These are phyloP conservation scores for Udeniomyces megalosporus DNA, from an alignment of 768 basidiomycete genomes.

Conservation along the genomic window DNA sequence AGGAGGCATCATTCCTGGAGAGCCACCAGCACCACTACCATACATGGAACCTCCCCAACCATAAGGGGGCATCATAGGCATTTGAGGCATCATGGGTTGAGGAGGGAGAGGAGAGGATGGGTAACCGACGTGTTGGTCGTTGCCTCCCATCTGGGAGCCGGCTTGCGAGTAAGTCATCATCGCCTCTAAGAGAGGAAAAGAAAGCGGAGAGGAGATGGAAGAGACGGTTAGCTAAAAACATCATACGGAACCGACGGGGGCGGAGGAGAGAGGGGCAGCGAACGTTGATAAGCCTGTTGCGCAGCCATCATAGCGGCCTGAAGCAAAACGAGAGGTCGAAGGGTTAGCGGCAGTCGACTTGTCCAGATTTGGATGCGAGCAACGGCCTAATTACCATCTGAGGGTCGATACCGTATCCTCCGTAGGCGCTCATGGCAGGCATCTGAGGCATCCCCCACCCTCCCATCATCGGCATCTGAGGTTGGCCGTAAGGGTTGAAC, in stretches of 20 bases:
- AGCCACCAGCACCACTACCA: too few species aligned
- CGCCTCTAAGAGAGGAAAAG: slow-evolving; percentile 40
- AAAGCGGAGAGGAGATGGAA: neutral
- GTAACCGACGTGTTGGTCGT: slow-evolving; percentile 1
- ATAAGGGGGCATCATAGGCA: too few species aligned
- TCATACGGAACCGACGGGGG: slow-evolving; percentile 19
- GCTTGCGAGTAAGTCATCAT: slow-evolving; percentile 26
- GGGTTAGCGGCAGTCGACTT: neutral
- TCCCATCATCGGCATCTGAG: slow-evolving; percentile 11
- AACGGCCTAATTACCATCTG: slow-evolving; percentile 5
- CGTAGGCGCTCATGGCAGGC: slow-evolving; percentile 9
- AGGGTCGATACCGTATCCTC: slow-evolving; percentile 11
- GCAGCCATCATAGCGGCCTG: slow-evolving; percentile 31
- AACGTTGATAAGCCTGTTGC: slow-evolving; percentile 31
- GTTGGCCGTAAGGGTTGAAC: slow-evolving; percentile 37
- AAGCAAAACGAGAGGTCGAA: neutral
- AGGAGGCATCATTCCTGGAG: too few species aligned
- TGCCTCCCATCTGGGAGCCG: slow-evolving; percentile 20
- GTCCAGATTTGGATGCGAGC: neutral
- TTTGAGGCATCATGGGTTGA: too few species aligned
- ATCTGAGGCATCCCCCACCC: slow-evolving; percentile 11
- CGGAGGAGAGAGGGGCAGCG: slow-evolving; percentile 22
- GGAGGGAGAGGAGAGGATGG: too few species aligned
- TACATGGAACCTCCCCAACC: too few species aligned
- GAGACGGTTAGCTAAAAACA: slow-evolving; percentile 14